Base-by-base conservation (phyloP, 306 rosid species). In the Castanopsis chinensis region DNA sequence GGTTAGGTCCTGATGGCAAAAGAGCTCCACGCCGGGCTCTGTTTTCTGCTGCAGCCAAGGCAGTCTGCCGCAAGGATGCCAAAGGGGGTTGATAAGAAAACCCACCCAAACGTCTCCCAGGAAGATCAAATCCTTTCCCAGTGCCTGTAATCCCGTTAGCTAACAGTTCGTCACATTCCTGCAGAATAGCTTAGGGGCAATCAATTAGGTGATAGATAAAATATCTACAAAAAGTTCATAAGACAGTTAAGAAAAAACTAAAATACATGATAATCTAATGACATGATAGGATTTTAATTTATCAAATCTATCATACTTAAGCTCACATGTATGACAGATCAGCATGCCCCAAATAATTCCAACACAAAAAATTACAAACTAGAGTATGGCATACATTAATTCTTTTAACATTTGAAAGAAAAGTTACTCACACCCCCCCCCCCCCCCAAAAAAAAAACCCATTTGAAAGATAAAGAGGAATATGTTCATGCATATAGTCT, bases 131-230 rank as follows among this genome's bases (percentile, higher is more conserved):
- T 81, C 92, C 92, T 74, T 78, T 76, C 63, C 87, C 89, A 7
- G 83, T 87, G 60, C 89, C 86, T 0, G 72, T 76, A 70, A 85
- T 89, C 74, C 87, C 92, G 79, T 89, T 85, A 23, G 79, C 80
- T 86, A 87, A 83, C 80, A 87, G 77, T 43, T 87, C 88, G 49
- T 87, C 90, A 79, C 92, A 87, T 81, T 87, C 92, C 92, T 89
- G 77, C 65, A 89, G 23, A 28, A 53, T 77, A 30, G 41, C 28
- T 12, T 13, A 6, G 21, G 49, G 72, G 59, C 37, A 79, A 54
- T 56, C 21, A 41, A 45, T 56, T 78, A 57, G 58, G 51, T 19
- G 59, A n/a, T 73, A 8, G 41, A 58, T 14, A 68, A 57, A 57
- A 32, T 77, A 53, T 49, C 71, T 6, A 55, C 32, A 27, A 81